Evolutionary conservation across 352 stramenopile genomes (phyloP), one percentile per base, ranked within the genome.

Genomic region (Albugo laibachii): DNA sequence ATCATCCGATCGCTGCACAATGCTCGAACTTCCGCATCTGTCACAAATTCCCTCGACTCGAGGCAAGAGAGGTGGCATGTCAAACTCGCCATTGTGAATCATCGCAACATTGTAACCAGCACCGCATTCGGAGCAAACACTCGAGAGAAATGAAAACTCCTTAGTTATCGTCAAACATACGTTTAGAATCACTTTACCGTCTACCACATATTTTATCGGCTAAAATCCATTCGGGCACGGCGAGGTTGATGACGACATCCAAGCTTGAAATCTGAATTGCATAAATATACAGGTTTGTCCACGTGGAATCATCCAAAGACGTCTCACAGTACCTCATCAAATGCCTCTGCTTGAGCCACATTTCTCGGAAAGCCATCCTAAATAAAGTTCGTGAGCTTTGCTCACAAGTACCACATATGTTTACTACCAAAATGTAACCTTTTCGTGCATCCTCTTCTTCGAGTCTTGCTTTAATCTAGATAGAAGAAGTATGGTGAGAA

Each of bases 31-130:
- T 48, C 81, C 79, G 48, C 83, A 93, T 15, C 66, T 66, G 59
- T 92, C 83, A 41, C 77, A 87, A 13, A 85, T 59, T 16, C 71
- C 73, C 12, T 79, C 66, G 4, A 78, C 71, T 58, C 91, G 85
- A n/a, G 83, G 83, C 8, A 93, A 64, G 48, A 95, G 55, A 20
- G 81, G 78, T 8, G 83, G 83, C 83, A 94, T 95, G 48, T 91
- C 63, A 55, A 92, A 91, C 57, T 84, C 77, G 51, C 76, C 78
- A 31, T 73, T 38, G 52, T 92, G 68, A 56, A 94, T 93, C 55
- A 74, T 69, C 18, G 81, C 74, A 19, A 95, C 73, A 54, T 95
- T 95, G 65, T 85, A 95, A 49, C 75, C 75, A 18, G 58, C 65
- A 24, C 82, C 82, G 41, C 83, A 95, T 51, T 65, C 69, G 37